Evolutionary conservation across 257 asterid species (phyloP).

Genomic region (Solanum arcanum): DNA sequence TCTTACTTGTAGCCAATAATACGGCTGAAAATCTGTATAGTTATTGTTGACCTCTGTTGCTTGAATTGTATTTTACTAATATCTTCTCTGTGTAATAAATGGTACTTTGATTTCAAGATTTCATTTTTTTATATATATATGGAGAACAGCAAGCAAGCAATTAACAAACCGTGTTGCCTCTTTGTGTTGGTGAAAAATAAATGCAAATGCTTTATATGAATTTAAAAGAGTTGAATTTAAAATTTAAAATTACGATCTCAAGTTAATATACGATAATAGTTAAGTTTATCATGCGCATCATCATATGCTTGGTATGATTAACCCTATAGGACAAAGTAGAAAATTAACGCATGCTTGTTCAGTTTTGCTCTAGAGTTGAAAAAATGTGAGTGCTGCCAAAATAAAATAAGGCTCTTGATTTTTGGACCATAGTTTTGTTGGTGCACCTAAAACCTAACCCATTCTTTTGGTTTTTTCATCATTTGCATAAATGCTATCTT

Average conservation of each 20-base stretch:
- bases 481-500: not conserved
- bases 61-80: not conserved
- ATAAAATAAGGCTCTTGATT: not conserved
- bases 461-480: not conserved
- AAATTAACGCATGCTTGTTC: not conserved
- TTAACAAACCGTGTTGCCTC: not conserved
- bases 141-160: not conserved
- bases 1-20: not conserved
- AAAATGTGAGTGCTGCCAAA: not conserved
- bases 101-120: not conserved
- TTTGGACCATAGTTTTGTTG: not conserved
- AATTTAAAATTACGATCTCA: not conserved
- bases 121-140: not conserved
- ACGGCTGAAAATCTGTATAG: not conserved
- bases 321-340: not conserved
- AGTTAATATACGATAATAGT: not conserved
- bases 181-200: not conserved
- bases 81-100: not conserved
- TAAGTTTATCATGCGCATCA: not conserved
- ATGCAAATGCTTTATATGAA: not conserved
- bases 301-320: not conserved
- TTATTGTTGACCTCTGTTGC: not conserved
- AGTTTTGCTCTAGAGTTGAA: not conserved
- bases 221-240: fast-evolving
- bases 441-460: not conserved